These are phyloP conservation scores for Trichosporon ovoides DNA, from an alignment of 1,284 basidiomycete genomes.

Conservation along the genomic window DNA sequence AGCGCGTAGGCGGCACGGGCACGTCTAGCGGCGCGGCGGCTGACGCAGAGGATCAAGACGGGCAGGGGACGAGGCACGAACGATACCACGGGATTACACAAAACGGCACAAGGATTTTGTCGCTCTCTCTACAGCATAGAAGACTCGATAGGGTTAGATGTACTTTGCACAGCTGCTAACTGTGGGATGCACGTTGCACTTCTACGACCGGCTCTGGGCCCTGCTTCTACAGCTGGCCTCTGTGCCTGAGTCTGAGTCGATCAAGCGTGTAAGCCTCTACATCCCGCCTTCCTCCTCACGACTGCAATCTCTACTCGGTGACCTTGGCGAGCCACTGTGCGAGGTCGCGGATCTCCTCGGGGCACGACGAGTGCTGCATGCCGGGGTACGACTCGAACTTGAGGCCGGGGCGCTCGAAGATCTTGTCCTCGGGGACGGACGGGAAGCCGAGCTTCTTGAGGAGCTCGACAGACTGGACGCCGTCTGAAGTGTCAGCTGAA, in stretches of 20 bases:
- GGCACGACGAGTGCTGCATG: constrained; percentile 60
- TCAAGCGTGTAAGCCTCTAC: no score
- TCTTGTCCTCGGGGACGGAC: constrained; percentile 27
- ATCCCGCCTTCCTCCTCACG: not conserved
- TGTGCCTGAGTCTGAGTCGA: no score
- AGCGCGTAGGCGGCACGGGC: not conserved
- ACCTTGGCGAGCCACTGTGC: constrained; percentile 36
- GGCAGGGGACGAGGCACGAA: no score
- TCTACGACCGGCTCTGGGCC: no score
- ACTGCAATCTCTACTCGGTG: constrained; percentile 24
- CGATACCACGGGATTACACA: no score
- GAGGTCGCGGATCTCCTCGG: constrained; percentile 62
- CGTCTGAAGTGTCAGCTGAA: constrained; percentile 35
- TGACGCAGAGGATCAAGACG: not conserved
- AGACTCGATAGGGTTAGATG: no score
- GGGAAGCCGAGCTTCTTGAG: constrained; percentile 57
- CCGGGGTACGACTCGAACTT: constrained; percentile 44
- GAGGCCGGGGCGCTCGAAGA: constrained; percentile 49
- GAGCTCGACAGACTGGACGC: constrained; percentile 55
- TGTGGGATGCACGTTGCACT: no score
- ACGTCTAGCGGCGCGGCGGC: not conserved
- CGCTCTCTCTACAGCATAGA: no score
- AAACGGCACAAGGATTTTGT: no score
- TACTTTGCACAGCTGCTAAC: no score
- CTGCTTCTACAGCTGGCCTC: no score